Conservation (phyloP, 768 basidiomycete species). For the Leccinum variicolor region DNA sequence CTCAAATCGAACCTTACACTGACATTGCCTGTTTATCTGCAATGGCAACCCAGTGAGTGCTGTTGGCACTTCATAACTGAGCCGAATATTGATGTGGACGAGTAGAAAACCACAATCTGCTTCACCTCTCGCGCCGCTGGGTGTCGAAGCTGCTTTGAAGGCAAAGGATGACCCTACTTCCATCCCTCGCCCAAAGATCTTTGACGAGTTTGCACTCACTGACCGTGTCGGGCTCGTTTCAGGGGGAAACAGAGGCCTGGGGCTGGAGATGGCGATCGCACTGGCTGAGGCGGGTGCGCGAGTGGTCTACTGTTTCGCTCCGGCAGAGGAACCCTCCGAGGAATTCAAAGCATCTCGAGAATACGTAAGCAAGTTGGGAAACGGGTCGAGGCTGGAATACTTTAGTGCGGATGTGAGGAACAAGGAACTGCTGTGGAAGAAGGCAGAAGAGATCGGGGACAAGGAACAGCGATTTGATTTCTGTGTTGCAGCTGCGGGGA, state of each 20-base stretch:
- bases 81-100: not conserved
- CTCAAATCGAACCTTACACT: not conserved
- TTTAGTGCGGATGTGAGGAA: slow-evolving; percentile 61
- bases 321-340: slow-evolving; percentile 50
- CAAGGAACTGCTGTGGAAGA: slow-evolving; percentile 56
- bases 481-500: slow-evolving; percentile 78
- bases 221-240: slow-evolving; percentile 61
- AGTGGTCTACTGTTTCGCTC: slow-evolving; percentile 66
- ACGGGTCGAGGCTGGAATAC: slow-evolving; percentile 52
- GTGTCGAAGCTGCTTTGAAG: slow-evolving; percentile 55
- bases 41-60: slow-evolving; percentile 15
- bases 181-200: slow-evolving; percentile 44
- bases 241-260: slow-evolving; percentile 66
- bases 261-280: slow-evolving; percentile 77
- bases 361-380: slow-evolving; percentile 47
- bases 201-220: slow-evolving; percentile 55
- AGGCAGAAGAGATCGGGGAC: slow-evolving; percentile 57
- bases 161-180: slow-evolving; percentile 36
- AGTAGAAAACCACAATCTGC: slow-evolving; percentile 34
- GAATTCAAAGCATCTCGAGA: slow-evolving; percentile 55
- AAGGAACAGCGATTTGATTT: slow-evolving; percentile 70
- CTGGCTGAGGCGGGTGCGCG: slow-evolving; percentile 71
- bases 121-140: slow-evolving; percentile 58
- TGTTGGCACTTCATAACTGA: not conserved
- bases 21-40: not conserved